Conservation (phyloP, 441 rosid genomes). For the Metrosideros polymorpha region DNA sequence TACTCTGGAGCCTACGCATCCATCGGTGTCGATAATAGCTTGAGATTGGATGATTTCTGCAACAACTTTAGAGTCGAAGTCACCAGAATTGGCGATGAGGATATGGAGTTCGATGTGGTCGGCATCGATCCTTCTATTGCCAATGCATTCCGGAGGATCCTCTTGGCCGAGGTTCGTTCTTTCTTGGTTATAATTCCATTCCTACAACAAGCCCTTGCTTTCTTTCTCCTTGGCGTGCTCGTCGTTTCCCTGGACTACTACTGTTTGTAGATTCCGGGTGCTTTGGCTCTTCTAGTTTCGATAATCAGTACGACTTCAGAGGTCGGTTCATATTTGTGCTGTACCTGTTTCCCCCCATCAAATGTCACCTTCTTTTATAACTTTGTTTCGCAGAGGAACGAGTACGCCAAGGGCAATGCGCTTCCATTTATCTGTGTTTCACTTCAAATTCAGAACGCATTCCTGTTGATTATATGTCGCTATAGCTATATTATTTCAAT, state of each 20-base stretch:
- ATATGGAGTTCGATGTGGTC: slow-evolving; percentile 79
- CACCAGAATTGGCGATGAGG: slow-evolving; percentile 32
- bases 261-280: not conserved
- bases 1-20: slow-evolving; percentile 77
- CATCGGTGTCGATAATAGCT: slow-evolving; percentile 60
- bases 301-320: no score
- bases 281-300: no score
- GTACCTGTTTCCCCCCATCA: no score
- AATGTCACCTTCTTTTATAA: no score
- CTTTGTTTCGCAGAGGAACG: no score
- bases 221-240: not conserved
- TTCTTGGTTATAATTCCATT: not conserved
- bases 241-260: not conserved
- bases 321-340: no score
- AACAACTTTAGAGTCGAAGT: slow-evolving; percentile 57
- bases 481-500: not conserved
- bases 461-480: not conserved
- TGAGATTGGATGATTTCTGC: slow-evolving; percentile 36
- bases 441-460: not conserved
- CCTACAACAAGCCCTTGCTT: not conserved
- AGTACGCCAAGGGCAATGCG: no score
- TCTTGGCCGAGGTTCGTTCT: slow-evolving; percentile 63
- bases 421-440: no score
- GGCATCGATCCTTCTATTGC: slow-evolving; percentile 82
- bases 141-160: slow-evolving; percentile 87